Percentiles rank a stretch among this genome's conserved stretches.
phyloP scores from a whole-genome alignment of 2,329 filamentous ascomycete species.

The Hirsutella rhossiliensis region DNA sequence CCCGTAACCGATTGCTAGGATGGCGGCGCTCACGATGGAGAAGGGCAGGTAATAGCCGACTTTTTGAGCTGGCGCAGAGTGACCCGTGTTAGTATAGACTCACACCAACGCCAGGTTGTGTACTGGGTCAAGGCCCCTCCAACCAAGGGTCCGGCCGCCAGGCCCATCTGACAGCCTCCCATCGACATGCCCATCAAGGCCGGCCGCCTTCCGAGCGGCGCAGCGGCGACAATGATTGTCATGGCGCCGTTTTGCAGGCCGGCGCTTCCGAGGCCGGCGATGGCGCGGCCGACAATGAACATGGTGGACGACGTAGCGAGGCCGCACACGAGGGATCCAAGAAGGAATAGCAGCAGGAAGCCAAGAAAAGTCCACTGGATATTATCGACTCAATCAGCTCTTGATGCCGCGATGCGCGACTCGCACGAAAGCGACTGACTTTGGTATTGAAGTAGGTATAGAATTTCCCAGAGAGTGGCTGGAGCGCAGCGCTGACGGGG shows the following conservation, averaged over 20 bases:
- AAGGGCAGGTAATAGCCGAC: not conserved
- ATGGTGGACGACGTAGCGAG: conserved; percentile 28
- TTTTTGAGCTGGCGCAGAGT: not conserved
- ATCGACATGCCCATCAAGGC: conserved; percentile 15
- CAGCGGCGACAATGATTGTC: conserved; percentile 18
- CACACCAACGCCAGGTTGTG: not conserved
- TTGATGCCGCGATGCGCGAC: too few relatives aligned
- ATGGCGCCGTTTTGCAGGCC: conserved; percentile 26
- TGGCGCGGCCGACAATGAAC: conserved; percentile 36
- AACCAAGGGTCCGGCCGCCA: conserved; percentile 34
- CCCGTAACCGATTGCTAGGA: not conserved
- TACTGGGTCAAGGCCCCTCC: conserved; percentile 11
- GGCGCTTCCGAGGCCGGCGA: conserved; percentile 33
- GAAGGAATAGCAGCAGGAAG: conserved; percentile 18
- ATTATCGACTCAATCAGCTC: too few relatives aligned
- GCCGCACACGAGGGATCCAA: conserved; percentile 35
- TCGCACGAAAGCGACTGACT: too few relatives aligned
- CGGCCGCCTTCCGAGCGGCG: conserved; percentile 15
- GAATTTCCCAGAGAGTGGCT: not conserved
- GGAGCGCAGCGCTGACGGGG: not conserved
- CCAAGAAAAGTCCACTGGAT: not conserved
- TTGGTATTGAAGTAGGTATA: not conserved
- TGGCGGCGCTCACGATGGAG: not conserved
- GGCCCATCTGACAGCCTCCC: conserved; percentile 27
- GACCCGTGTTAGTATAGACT: too few relatives aligned